phyloP scores from a whole-genome alignment of 108 stramenopile genomes.

The Nitzschia sp. region DNA sequence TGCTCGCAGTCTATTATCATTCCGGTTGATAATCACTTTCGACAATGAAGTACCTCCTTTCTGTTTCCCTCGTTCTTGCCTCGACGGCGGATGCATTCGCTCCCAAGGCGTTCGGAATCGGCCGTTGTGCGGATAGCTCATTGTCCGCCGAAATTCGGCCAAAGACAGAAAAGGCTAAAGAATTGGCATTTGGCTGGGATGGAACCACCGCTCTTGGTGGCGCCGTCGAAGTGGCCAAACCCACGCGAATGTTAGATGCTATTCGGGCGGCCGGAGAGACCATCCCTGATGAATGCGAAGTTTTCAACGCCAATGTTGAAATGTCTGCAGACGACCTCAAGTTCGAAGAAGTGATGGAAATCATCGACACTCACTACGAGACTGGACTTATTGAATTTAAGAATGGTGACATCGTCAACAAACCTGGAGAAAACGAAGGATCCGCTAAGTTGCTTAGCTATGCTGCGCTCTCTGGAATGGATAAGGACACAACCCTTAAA shows the following conservation, averaged over 20 bases:
- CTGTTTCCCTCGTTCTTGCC: slow-evolving; percentile 12
- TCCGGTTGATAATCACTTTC: too few relatives aligned
- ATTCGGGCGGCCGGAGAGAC: slow-evolving; percentile 85
- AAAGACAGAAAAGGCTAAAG: slow-evolving; percentile 63
- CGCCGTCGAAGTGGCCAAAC: slow-evolving; percentile 73
- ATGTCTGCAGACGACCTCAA: slow-evolving; percentile 72
- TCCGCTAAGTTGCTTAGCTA: slow-evolving; percentile 82
- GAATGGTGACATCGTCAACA: slow-evolving; percentile 82
- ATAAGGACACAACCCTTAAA: slow-evolving; percentile 82
- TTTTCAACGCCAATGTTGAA: slow-evolving; percentile 85
- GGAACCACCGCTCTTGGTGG: slow-evolving; percentile 85
- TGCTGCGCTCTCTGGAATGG: slow-evolving; percentile 77
- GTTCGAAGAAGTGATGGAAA: slow-evolving; percentile 82
- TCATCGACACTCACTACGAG: slow-evolving; percentile 83
- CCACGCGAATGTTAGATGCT: slow-evolving; percentile 80
- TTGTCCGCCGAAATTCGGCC: slow-evolving; percentile 75
- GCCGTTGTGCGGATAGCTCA: not conserved
- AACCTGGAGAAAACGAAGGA: slow-evolving; percentile 85
- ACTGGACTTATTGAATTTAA: slow-evolving; percentile 76
- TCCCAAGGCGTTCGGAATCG: slow-evolving; percentile 33
- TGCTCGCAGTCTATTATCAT: too few relatives aligned
- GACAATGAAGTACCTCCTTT: slow-evolving; percentile 42
- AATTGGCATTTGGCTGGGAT: slow-evolving; percentile 78
- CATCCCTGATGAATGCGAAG: slow-evolving; percentile 73
- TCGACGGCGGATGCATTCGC: slow-evolving; percentile 25